Evolutionary conservation across 208 protist species (phyloP).

Genomic region (Trypanosoma conorhini): DNA sequence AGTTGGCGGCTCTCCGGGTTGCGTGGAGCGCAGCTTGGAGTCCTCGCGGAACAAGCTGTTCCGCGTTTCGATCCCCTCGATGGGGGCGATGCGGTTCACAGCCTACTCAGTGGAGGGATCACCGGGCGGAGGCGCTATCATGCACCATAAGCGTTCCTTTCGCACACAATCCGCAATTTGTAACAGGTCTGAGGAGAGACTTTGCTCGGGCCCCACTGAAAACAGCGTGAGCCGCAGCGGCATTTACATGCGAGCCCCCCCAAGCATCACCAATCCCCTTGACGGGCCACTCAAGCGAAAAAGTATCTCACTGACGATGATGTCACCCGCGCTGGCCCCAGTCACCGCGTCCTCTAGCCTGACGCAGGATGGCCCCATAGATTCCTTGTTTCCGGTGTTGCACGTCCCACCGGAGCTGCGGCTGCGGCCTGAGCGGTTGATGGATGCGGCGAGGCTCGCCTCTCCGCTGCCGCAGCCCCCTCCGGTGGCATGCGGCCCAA

Average conservation of each 20-base stretch:
- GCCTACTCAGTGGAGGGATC: not conserved
- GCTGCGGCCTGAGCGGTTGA: not conserved
- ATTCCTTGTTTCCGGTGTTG: constrained; percentile 2
- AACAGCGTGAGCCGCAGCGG: not conserved
- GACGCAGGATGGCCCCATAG: not conserved
- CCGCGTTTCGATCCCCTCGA: not conserved
- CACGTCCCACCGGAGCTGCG: constrained; percentile 1
- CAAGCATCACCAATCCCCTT: not conserved
- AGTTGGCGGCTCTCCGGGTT: not conserved
- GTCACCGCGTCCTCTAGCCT: not conserved
- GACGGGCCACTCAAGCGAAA: not conserved
- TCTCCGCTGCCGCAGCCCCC: not conserved
- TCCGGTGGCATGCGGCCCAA: not conserved
- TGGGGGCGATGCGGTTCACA: constrained; percentile 1
- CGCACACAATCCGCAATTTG: not conserved
- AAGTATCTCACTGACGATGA: not conserved
- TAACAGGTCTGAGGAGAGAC: not conserved
- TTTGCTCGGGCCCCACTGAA: not conserved
- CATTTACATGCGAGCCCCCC: not conserved
- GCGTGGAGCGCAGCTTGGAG: not conserved
- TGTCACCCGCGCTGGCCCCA: not conserved
- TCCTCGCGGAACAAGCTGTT: not conserved
- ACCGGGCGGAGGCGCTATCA: not conserved
- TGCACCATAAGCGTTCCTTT: not conserved
- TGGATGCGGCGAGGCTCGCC: constrained; percentile 1